Conservation (phyloP, 805 yeast genomes). For the Tetrapisispora pingtungensis region DNA sequence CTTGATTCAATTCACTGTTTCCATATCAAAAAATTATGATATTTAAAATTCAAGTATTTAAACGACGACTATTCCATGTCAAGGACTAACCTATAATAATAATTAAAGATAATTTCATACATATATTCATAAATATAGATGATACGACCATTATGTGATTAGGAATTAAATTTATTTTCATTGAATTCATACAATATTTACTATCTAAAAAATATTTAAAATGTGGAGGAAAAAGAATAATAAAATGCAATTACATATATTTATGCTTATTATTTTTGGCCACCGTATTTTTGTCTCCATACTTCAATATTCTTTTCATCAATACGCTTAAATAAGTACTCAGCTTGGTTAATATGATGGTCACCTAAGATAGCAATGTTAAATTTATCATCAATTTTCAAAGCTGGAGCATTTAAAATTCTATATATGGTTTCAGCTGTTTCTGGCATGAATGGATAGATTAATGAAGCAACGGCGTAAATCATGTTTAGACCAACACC, state of each 20-base stretch:
- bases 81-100: too few species aligned
- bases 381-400: constrained; percentile 69
- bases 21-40: too few species aligned
- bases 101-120: too few species aligned
- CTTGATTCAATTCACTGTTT: too few species aligned
- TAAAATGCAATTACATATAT: neutral
- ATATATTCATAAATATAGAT: too few species aligned
- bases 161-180: too few species aligned
- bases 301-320: constrained; percentile 79
- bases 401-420: constrained; percentile 74
- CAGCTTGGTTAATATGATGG: constrained; percentile 83
- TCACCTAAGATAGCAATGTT: constrained; percentile 61
- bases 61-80: too few species aligned
- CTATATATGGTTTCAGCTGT: constrained; percentile 58
- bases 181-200: too few species aligned
- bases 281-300: constrained; percentile 85
- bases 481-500: constrained; percentile 85
- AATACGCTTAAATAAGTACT: constrained; percentile 84
- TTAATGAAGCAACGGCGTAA: constrained; percentile 72
- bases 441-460: constrained; percentile 87
- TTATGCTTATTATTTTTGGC: constrained; percentile 31
- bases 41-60: too few species aligned
- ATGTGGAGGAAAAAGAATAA: neutral
- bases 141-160: too few species aligned
- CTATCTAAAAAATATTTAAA: too few species aligned